Evolutionary conservation across 441 rosid species (phyloP), one percentile per base, ranked within the genome.

Genomic region (Hura crepitans): DNA sequence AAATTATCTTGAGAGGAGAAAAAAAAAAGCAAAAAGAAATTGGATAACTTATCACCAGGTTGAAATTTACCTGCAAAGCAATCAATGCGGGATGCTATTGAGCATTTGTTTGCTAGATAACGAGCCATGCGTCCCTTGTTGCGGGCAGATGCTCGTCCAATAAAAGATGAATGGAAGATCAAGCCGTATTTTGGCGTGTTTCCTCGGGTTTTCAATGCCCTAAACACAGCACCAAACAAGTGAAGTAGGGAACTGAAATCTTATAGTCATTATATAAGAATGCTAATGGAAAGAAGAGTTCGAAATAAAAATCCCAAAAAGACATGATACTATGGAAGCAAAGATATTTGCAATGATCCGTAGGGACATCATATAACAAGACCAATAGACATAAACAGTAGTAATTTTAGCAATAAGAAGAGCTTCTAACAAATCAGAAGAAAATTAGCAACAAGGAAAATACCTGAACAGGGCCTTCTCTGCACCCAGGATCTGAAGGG

Each of bases 111-210:
- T 35, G 98, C 99, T 49, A 92, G 91, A 75, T 79, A 92, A 28
- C 99, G 98, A 66, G 97, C 98, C 82, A 95, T 87, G 60, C 98
- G 86, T 1, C 98, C 99, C 85, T 95, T 95, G 87, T 92, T 95
- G 69, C 84, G 84, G 13, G 99, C 88, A 77, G 98, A 85, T 42
- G 98, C 97, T 58, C 96, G 87, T 18, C 98, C 99, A 76, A 95
- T 95, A 74, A 90, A 95, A 18, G 98, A 90, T 25, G 98, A 95
- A 77, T 92, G 99, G 84, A 92, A 95, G 68, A 95, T 91, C 74
- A 92, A 82, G 46, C 98, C 98, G 79, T 95, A 89, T 75, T 92
- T 90, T 35, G 97, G 98, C 31, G 97, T 95, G 75, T 95, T 95
- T 72, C 98, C 98, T 47, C 81, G 82, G 11, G 98, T 90, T 84